Evolutionary conservation across 1,139 yeast genomes (phyloP).

Genomic region (Yarrowia galli): DNA sequence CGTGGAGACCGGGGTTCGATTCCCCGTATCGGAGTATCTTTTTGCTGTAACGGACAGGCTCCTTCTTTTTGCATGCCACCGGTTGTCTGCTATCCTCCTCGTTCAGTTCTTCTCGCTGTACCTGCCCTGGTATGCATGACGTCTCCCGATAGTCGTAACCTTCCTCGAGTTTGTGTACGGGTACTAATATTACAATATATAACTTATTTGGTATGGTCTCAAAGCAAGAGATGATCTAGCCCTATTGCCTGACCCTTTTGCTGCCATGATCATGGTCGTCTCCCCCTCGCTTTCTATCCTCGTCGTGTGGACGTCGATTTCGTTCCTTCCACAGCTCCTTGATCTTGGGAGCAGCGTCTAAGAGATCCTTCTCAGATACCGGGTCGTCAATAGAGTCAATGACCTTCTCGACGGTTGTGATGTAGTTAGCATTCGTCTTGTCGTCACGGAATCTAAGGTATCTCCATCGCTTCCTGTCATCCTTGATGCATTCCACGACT

Average conservation of each 20-base stretch:
- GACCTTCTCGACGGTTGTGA: conserved; percentile 79
- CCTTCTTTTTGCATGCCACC: not conserved
- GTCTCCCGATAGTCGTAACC: no score
- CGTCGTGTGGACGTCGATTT: conserved; percentile 43
- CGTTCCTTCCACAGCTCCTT: conserved; percentile 59
- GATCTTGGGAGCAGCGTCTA: conserved; percentile 58
- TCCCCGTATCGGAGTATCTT: conserved; percentile 25
- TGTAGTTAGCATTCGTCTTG: conserved; percentile 85
- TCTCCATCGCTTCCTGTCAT: conserved; percentile 74
- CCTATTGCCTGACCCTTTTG: conserved; percentile 14
- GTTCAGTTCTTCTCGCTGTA: not conserved
- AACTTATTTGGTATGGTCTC: not conserved
- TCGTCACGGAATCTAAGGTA: conserved; percentile 92
- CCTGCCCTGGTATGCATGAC: not conserved
- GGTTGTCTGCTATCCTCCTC: not conserved
- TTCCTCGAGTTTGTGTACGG: not conserved
- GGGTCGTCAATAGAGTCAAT: conserved; percentile 86
- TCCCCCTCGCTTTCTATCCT: conserved; percentile 29
- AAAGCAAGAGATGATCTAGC: not conserved
- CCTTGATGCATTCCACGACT: conserved; percentile 80
- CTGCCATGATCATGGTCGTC: conserved; percentile 13
- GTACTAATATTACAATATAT: conserved; percentile 30
- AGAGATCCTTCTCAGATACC: conserved; percentile 77
- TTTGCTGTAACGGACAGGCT: conserved; percentile 42
- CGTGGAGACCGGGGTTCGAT: conserved; percentile 38